Evolutionary conservation across 768 basidiomycete genomes (phyloP), one percentile per base, ranked within the genome.

Genomic region (Tricholoma sp.): DNA sequence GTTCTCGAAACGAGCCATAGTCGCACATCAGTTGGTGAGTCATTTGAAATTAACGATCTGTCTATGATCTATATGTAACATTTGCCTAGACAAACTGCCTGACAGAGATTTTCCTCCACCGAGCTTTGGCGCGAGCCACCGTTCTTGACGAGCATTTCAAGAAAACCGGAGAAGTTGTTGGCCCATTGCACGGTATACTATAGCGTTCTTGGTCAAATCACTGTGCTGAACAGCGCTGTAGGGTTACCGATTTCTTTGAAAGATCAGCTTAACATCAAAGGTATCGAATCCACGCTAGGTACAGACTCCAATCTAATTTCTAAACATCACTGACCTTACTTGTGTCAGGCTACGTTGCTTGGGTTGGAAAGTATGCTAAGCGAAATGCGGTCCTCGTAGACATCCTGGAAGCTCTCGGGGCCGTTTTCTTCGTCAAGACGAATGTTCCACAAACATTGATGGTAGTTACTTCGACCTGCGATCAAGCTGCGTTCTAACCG

Each of bases 41-140:
- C 11, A 11, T n/a, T 24, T 31, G 27, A 56, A 21, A n/a, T 2
- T 2, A 31, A 9, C 24, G 7, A 9, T 11, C 16, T 9, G 1
- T 21, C 41, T n/a, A n/a, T n/a, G 19, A 43, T 19, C 18, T 43
- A 43, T n/a, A n/a, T n/a, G n/a, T 19, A 3, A 50, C 9, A 0
- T 18, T 10, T 29, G 14, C 22, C 19, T 63, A 90, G 88, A 83
- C 83, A 5, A 91, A 91, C 61, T 92, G 91, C 66, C 66, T 93
- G 35, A 92, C 90, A 0, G 90, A 92, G 68, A 84, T 91, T n/a
- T 91, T 89, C 63, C 79, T 91, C 52, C 86, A 91, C 21, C 76
- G 79, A 4, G 91, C 88, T 0, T 72, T 90, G 4, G 72, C 69
- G 12, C 76, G 84, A 9, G 91, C 92, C 2, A 69, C 76, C 14